Base-by-base conservation (phyloP, 345 rosid genomes). In the Syzygium aqueum region DNA sequence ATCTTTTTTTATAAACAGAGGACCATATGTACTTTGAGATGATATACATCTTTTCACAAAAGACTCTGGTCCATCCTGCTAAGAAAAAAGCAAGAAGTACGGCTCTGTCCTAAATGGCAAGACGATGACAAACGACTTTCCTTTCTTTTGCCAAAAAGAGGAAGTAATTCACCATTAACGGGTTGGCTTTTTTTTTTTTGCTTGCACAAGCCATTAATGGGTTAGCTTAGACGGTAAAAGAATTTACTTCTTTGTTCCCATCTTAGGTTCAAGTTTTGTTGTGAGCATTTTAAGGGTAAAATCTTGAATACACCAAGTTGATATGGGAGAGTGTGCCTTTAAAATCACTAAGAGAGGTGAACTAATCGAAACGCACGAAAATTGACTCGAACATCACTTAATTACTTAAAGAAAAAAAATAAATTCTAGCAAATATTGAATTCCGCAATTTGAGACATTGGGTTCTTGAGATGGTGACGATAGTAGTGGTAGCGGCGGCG, bases 291-390 rank as follows among this genome's bases (percentile, higher is more conserved):
- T 30, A 16, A 2, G 6, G 30, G 11, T 33, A 67, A 67, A 67
- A 33, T 67, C 11, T 6, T 6, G 0, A 33, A 67, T 17, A 6
- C 3, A 67, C 6, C 25, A 0, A 0, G 43, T 11, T 37, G 11
- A 33, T 8, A 4, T 17, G 13, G 5, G 10, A 67, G 12, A 17
- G 25, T 17, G 6, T 6, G 2, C 7, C 22, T 46, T 67, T 17
- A 67, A 30, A 3, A 65, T 65, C 8, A 8, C 2, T 0, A 22
- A 7, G 9, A 8, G 10, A 6, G 3, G 5, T 65, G 8, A 11
- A 30, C 22, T 65, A 30, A 7, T 33, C 11, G 12, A 67, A 43
- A 17, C 8, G 5, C 9, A 13, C 46, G 3, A 67, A 30, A 67
- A 30, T 1, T 19, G 21, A 67, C 7, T 17, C 40, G 23, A n/a